Percentiles rank a stretch among this genome's conserved stretches.
Evolutionary conservation across 306 rosid genomes (phyloP).

Genomic region (Luffa aegyptiaca): DNA sequence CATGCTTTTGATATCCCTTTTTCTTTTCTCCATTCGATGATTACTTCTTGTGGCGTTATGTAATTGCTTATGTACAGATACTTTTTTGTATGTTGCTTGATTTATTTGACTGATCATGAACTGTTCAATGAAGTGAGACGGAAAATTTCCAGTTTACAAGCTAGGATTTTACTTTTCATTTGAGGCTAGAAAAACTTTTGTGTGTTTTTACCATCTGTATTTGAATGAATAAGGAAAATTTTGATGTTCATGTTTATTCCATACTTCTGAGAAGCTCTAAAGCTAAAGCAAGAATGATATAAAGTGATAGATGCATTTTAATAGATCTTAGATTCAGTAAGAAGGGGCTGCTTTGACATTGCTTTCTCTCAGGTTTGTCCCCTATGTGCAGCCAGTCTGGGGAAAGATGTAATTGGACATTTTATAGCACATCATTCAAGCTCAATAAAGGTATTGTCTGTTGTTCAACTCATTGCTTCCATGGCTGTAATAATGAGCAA

Average conservation of each 20-base stretch:
- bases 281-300: not conserved
- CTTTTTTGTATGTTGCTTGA: not conserved
- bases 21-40: not conserved
- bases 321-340: not conserved
- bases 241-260: not conserved
- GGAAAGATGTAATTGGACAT: slow-evolving; percentile 62
- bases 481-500: not conserved
- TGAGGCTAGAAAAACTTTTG: not conserved
- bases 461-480: not conserved
- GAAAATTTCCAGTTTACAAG: not conserved
- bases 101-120: not conserved
- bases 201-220: not conserved
- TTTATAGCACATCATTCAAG: slow-evolving; percentile 47
- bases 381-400: slow-evolving; percentile 66
- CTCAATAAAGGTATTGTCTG: slow-evolving; percentile 53
- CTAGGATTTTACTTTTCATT: not conserved
- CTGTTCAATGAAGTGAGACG: not conserved
- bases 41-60: not conserved
- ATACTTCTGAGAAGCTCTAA: not conserved
- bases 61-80: not conserved
- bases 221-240: not conserved
- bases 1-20: not conserved
- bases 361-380: slow-evolving; percentile 75
- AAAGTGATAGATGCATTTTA: not conserved
- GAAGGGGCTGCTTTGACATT: slow-evolving; percentile 10